Conservation (phyloP, 2,329 filamentous ascomycete species). For the Talaromyces sp. region DNA sequence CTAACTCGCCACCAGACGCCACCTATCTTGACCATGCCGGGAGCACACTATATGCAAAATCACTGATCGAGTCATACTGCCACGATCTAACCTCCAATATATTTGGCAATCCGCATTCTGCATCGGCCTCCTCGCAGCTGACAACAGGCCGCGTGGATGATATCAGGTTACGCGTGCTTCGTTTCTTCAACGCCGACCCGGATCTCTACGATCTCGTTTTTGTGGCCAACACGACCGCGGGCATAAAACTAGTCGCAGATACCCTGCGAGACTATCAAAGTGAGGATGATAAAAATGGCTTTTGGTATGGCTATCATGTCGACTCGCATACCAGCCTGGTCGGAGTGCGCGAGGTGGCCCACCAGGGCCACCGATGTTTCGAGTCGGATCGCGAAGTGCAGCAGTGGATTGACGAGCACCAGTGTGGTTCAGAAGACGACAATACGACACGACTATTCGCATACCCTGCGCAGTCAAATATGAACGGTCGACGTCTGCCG, state of each 20-base stretch:
- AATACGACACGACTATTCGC: conserved; percentile 56
- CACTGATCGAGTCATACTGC: conserved; percentile 73
- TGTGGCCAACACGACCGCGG: conserved; percentile 86
- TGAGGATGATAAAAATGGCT: conserved; percentile 47
- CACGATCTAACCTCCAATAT: conserved; percentile 72
- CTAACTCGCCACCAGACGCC: conserved; percentile 48
- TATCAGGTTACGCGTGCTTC: conserved; percentile 64
- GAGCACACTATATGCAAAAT: conserved; percentile 79
- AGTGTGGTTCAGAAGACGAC: conserved; percentile 12
- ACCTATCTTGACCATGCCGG: conserved; percentile 92
- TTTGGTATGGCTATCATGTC: conserved; percentile 76
- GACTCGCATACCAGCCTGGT: conserved; percentile 85
- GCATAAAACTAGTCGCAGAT: conserved; percentile 80
- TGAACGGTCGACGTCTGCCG: conserved; percentile 76
- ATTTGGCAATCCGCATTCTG: conserved; percentile 90
- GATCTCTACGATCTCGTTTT: conserved; percentile 83
- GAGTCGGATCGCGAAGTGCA: conserved; percentile 58
- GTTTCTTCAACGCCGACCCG: conserved; percentile 77
- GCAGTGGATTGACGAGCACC: conserved; percentile 54
- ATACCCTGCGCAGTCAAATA: conserved; percentile 88
- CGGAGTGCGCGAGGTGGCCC: conserved; percentile 70
- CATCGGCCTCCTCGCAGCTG: conserved; percentile 72
- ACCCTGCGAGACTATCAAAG: conserved; percentile 57
- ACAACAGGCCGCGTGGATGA: conserved; percentile 73
- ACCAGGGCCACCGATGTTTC: conserved; percentile 59